Evolutionary conservation across 2,329 filamentous ascomycete species (phyloP).

Genomic region (Colletotrichum acutatum): DNA sequence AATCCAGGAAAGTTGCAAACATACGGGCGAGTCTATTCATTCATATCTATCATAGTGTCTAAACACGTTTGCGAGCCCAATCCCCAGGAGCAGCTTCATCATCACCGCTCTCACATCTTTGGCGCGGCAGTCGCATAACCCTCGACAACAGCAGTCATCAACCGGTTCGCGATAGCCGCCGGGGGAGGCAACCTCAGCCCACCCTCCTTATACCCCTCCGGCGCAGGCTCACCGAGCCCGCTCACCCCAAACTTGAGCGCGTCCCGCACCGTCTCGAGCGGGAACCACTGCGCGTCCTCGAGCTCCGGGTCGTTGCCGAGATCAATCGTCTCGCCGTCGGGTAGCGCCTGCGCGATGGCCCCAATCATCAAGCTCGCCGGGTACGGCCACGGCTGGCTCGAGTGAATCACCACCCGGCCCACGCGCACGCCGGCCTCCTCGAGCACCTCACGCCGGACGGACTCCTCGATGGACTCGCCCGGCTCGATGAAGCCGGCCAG

Average conservation of each 20-base stretch:
- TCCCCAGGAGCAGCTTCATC: background rate
- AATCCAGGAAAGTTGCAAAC: background rate
- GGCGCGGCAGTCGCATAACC: conserved; percentile 72
- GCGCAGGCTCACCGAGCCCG: conserved; percentile 72
- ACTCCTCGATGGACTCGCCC: conserved; percentile 86
- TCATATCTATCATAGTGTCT: conserved; percentile 43
- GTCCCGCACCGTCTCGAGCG: conserved; percentile 81
- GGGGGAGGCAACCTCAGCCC: conserved; percentile 82
- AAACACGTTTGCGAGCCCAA: background rate
- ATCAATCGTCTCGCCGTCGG: conserved; percentile 80
- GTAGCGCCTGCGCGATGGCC: conserved; percentile 86
- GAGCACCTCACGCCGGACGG: conserved; percentile 85
- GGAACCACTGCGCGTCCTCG: conserved; percentile 90
- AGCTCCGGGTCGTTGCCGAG: conserved; percentile 92
- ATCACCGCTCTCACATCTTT: conserved; percentile 56
- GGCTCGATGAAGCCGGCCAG: conserved; percentile 90
- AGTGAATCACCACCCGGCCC: conserved; percentile 83
- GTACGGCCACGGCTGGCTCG: conserved; percentile 89
- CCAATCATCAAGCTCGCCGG: conserved; percentile 88
- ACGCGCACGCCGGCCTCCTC: conserved; percentile 84
- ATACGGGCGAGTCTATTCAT: conserved; percentile 12
- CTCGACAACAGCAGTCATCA: conserved; percentile 82
- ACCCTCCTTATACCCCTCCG: conserved; percentile 78
- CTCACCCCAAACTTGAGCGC: conserved; percentile 77
- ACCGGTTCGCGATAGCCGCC: conserved; percentile 92